phyloP scores from a whole-genome alignment of 2,329 filamentous ascomycete species.

The Aspergillus flavus region DNA sequence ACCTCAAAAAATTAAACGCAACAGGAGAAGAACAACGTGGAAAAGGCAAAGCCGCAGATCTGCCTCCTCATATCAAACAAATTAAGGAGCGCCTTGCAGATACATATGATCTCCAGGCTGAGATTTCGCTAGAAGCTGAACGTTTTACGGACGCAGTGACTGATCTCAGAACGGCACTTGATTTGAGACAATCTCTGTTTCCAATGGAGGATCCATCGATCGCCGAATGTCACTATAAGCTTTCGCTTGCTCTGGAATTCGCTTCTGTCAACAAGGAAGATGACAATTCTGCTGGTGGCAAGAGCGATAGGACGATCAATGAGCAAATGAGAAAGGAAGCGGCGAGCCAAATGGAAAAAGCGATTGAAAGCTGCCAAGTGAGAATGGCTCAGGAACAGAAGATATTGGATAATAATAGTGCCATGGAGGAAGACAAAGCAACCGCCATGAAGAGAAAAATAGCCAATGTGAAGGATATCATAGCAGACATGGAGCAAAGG shows the following conservation, averaged over 20 bases:
- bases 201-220: constrained; percentile 80
- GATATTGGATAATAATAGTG: constrained; percentile 39
- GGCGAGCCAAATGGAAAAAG: constrained; percentile 61
- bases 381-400: constrained; percentile 58
- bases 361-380: constrained; percentile 60
- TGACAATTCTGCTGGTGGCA: constrained; percentile 35
- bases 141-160: constrained; percentile 85
- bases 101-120: constrained; percentile 88
- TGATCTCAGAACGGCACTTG: constrained; percentile 76
- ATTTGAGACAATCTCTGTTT: constrained; percentile 77
- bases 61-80: constrained; percentile 52
- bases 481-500: constrained; percentile 63
- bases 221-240: constrained; percentile 94
- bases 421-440: constrained; percentile 44
- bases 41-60: constrained; percentile 52
- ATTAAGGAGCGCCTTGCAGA: constrained; percentile 87
- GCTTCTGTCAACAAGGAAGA: constrained; percentile 68
- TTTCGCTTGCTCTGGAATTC: constrained; percentile 93
- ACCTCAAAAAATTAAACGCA: constrained; percentile 58
- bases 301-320: constrained; percentile 48
- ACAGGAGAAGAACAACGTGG: constrained; percentile 48
- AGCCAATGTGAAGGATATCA: constrained; percentile 62
- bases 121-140: constrained; percentile 97
- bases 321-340: constrained; percentile 60
- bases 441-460: constrained; percentile 51